phyloP scores from a whole-genome alignment of 805 yeast species.

The Schwanniomyces vanrijiae region DNA sequence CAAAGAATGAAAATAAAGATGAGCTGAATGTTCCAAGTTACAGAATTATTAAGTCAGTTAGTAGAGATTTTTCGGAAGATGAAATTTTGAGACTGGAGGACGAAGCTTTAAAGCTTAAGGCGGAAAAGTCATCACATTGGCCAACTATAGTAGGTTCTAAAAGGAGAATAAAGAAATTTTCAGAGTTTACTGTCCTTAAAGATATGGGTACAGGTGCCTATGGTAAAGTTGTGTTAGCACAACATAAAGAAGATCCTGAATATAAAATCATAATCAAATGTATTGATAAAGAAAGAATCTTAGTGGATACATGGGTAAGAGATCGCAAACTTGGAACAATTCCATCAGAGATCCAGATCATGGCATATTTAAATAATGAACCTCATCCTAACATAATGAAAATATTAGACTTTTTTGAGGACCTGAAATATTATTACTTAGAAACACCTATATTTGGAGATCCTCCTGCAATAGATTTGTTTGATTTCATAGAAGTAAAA shows the following conservation, averaged over 20 bases:
- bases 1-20: neutral
- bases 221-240: slow-evolving; percentile 85
- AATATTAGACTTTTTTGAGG: slow-evolving; percentile 90
- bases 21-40: slow-evolving; percentile 1
- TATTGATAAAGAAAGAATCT: slow-evolving; percentile 86
- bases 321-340: slow-evolving; percentile 89
- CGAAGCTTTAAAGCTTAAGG: slow-evolving; percentile 38
- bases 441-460: slow-evolving; percentile 90
- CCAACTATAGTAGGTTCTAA: slow-evolving; percentile 58
- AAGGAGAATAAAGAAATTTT: slow-evolving; percentile 68
- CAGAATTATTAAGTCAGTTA: slow-evolving; percentile 3
- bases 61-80: slow-evolving; percentile 33
- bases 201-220: slow-evolving; percentile 96
- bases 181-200: slow-evolving; percentile 69
- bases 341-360: slow-evolving; percentile 93
- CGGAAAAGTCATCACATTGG: slow-evolving; percentile 41
- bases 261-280: slow-evolving; percentile 81
- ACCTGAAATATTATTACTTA: slow-evolving; percentile 81
- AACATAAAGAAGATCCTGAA: slow-evolving; percentile 58
- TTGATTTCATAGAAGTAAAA: slow-evolving; percentile 86
- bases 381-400: slow-evolving; percentile 89
- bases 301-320: slow-evolving; percentile 97
- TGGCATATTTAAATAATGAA: slow-evolving; percentile 72
- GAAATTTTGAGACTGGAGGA: slow-evolving; percentile 47
- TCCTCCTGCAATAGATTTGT: slow-evolving; percentile 89